Base-by-base conservation (phyloP, 441 rosid genomes). In the Dalechampia spathulata region DNA sequence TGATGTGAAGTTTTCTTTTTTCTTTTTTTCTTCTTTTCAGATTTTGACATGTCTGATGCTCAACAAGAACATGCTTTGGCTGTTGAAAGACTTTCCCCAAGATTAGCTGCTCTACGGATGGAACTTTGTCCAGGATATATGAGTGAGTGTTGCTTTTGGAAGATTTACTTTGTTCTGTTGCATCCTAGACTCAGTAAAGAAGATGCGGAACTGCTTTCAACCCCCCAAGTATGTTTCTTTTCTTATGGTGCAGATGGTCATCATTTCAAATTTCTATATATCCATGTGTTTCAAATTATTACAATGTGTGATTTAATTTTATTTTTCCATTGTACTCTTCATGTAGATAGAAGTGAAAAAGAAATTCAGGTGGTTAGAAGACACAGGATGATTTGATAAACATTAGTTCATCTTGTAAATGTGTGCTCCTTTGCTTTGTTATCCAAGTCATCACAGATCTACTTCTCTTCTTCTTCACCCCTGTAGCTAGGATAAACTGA, bases 81-180 rank as follows among this genome's bases (percentile, higher is more conserved):
- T 6, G 83, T 93, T 60, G 95, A 93, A 52, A 79, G 53, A 45
- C 82, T 86, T 60, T 82, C 84, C 7, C 74, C 92, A 17, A 74
- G 85, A 72, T 70, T 93, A 40, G 80, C 92, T 53, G 86, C 86
- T 44, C 77, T 89, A 12, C 81, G 96, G 78, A 69, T 89, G 58
- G 94, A 85, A 43, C 80, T 89, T 54, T 89, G 95, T 49, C 94
- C 96, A 0, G 82, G 82, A 14, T 81, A 78, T 70, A 85, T 85
- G 90, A 92, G 90, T 52, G 97, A 89, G 34, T 68, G 70, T 63
- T 79, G 94, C 83, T 89, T 92, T 69, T 92, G 99, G 97, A 89
- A 79, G 81, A 85, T 92, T 45, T 92, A 89, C 72, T 92, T 89
- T 72, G 87, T 89, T 0, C 92, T 92, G 67, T 40, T 85, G 72